phyloP scores from a whole-genome alignment of 2,329 filamentous ascomycete species.

The Xylaria hypoxylon region DNA sequence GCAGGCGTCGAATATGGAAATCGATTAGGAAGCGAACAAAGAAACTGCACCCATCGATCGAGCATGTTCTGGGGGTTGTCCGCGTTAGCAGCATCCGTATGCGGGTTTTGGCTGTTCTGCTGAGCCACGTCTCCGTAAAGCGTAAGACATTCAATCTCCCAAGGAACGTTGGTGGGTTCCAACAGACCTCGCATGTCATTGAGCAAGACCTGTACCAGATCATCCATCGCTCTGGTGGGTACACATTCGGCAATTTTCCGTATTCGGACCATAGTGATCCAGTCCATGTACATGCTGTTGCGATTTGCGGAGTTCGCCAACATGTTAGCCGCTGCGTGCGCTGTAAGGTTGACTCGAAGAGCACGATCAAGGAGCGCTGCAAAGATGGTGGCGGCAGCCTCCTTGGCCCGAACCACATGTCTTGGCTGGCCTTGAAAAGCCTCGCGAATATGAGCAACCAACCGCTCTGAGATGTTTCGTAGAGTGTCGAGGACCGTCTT shows the following conservation, averaged over 20 bases:
- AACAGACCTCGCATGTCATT: constrained; percentile 77
- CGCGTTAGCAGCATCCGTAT: constrained; percentile 53
- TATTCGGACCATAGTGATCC: constrained; percentile 75
- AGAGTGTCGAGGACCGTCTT: constrained; percentile 88
- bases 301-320: constrained; percentile 88
- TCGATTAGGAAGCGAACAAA: constrained; percentile 73
- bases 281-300: constrained; percentile 95
- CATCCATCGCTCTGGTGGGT: constrained; percentile 73
- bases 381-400: constrained; percentile 89
- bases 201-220: constrained; percentile 71
- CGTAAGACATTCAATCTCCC: constrained; percentile 72
- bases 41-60: constrained; percentile 81
- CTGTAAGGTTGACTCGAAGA: constrained; percentile 90
- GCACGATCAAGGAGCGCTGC: constrained; percentile 86
- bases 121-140: constrained; percentile 68
- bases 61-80: constrained; percentile 72
- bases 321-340: constrained; percentile 93
- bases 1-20: constrained; percentile 80
- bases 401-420: constrained; percentile 88
- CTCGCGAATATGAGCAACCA: constrained; percentile 84
- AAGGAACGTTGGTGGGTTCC: constrained; percentile 73
- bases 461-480: constrained; percentile 82
- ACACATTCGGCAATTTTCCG: constrained; percentile 73
- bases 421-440: constrained; percentile 87
- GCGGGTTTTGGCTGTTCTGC: constrained; percentile 59